A percentile compares a stretch with the other conserved stretches of the same genome.
These are phyloP conservation scores for Geoglossum cookeanum DNA, from an alignment of 2,329 filamentous ascomycete genomes.

Conservation along the genomic window DNA sequence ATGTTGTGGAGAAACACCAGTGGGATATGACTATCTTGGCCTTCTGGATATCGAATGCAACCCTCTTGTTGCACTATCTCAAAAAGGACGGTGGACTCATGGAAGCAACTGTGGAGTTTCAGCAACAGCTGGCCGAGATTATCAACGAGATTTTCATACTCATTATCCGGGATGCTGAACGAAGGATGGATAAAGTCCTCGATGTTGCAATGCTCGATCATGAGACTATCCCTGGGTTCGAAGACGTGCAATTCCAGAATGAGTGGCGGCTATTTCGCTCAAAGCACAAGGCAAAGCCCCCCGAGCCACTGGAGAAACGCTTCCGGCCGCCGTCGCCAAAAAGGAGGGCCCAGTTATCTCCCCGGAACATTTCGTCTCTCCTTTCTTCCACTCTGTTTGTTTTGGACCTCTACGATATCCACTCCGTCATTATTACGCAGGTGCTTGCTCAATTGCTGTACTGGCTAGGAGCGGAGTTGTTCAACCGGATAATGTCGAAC, in stretches of 20 bases:
- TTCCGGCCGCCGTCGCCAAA: constrained; percentile 88
- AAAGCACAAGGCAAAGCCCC: constrained; percentile 66
- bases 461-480: constrained; percentile 89
- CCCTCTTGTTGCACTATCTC: constrained; percentile 82
- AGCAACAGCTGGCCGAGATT: constrained; percentile 79
- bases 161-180: constrained; percentile 88
- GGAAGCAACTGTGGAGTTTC: constrained; percentile 68
- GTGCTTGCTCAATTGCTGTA: constrained; percentile 85
- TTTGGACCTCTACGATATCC: constrained; percentile 94
- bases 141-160: constrained; percentile 98
- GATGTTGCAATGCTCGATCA: constrained; percentile 91
- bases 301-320: constrained; percentile 76
- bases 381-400: constrained; percentile 93
- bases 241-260: constrained; percentile 91
- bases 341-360: constrained; percentile 75
- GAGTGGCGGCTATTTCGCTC: constrained; percentile 96
- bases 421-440: constrained; percentile 87
- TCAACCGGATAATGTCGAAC: constrained; percentile 96
- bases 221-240: constrained; percentile 92
- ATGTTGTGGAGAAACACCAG: constrained; percentile 84
- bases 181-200: constrained; percentile 87
- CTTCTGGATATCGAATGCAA: constrained; percentile 97
- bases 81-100: constrained; percentile 81
- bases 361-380: constrained; percentile 86
- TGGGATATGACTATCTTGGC: constrained; percentile 99